These are phyloP conservation scores for Trametes sp. DNA, from an alignment of 1,284 basidiomycete species.

Conservation along the genomic window DNA sequence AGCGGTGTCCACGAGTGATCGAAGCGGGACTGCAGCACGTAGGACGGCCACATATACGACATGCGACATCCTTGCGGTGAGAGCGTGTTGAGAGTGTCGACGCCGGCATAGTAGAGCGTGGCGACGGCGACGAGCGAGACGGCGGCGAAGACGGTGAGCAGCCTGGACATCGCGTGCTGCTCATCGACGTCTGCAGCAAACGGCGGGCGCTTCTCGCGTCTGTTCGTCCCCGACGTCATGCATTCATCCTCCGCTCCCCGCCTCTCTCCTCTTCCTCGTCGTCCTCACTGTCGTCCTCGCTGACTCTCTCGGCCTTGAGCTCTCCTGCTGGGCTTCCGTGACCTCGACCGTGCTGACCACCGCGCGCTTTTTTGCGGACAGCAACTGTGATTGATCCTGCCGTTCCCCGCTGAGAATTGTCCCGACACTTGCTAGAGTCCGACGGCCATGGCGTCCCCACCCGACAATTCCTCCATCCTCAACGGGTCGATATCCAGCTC, in stretches of 20 bases:
- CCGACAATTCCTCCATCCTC: slow-evolving; percentile 39
- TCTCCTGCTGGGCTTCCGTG: background rate
- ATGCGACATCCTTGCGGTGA: slow-evolving; percentile 91
- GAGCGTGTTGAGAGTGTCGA: slow-evolving; percentile 38
- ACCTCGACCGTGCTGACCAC: background rate
- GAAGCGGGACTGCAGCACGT: slow-evolving; percentile 73
- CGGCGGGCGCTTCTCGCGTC: slow-evolving; percentile 21
- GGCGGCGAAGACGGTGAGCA: slow-evolving; percentile 30
- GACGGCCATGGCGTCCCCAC: slow-evolving; percentile 37
- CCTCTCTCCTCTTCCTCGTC: slow-evolving; percentile 15
- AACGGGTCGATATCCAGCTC: slow-evolving; percentile 45
- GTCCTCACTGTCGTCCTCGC: slow-evolving; percentile 7
- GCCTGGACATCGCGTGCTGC: slow-evolving; percentile 28
- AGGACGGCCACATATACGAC: slow-evolving; percentile 97
- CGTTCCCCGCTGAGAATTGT: background rate
- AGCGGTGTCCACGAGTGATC: slow-evolving; percentile 73
- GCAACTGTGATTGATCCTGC: background rate
- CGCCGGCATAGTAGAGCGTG: slow-evolving; percentile 37
- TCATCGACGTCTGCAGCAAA: slow-evolving; percentile 30
- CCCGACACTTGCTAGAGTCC: slow-evolving; percentile 5
- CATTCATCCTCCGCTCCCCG: slow-evolving; percentile 23
- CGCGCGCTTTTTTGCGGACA: background rate
- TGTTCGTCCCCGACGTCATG: slow-evolving; percentile 30
- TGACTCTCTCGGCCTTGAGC: background rate
- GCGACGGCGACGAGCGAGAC: slow-evolving; percentile 35